Conservation (phyloP, 257 asterid genomes). For the Nemophila menziesii region DNA sequence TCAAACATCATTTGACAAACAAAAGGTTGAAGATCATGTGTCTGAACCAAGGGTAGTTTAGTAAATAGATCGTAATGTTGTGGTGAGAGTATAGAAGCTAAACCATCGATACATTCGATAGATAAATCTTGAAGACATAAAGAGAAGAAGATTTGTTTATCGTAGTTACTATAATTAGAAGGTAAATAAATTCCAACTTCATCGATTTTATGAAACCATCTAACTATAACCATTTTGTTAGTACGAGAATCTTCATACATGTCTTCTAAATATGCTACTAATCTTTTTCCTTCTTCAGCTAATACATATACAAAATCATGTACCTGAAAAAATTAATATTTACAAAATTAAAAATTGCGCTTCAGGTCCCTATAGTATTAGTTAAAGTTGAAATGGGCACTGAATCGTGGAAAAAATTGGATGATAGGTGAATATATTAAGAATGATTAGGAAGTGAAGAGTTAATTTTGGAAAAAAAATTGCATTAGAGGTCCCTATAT, state of each 20-base stretch:
- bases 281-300: conserved; percentile 64
- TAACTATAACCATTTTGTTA: conserved; percentile 87
- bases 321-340: conserved; percentile 42
- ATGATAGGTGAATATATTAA: too few relatives aligned
- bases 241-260: conserved; percentile 72
- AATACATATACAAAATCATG: conserved; percentile 67
- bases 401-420: conserved; percentile 7
- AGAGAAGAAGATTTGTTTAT: conserved; percentile 92
- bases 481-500: too few relatives aligned
- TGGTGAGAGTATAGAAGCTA: conserved; percentile 79
- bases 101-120: conserved; percentile 89
- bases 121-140: conserved; percentile 88
- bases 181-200: conserved; percentile 92
- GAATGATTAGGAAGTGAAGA: too few relatives aligned
- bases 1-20: conserved; percentile 68
- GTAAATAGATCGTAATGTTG: conserved; percentile 53
- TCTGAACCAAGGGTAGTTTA: conserved; percentile 27
- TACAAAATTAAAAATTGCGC: background rate
- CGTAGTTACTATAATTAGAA: conserved; percentile 51
- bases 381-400: background rate
- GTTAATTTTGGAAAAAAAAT: too few relatives aligned
- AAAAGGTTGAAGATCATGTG: conserved; percentile 38
- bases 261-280: conserved; percentile 77
- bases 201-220: conserved; percentile 93
- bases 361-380: background rate